Evolutionary conservation across 176 grass and related monocot species (phyloP), one percentile per base, ranked within the genome.

Genomic region (Musa schizocarpa): DNA sequence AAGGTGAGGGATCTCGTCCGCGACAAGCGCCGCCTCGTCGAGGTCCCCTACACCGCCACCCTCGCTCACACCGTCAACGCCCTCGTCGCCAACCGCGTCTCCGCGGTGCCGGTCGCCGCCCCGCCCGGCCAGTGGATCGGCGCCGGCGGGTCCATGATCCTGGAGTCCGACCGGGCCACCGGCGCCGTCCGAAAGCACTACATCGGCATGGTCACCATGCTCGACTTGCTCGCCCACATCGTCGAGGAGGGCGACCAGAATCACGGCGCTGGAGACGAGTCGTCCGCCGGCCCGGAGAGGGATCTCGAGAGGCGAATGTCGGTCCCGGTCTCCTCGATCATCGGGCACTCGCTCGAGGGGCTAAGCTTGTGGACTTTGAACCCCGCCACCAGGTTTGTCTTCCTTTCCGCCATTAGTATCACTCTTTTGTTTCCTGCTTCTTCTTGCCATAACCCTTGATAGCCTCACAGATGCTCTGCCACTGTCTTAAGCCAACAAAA

Each of bases 161-260:
- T 92, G 59, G 92, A 96, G 83, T 92, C 87, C 54, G 92, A 96
- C 79, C 87, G 78, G 5, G 87, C 65, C 72, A 96, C 89, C 17
- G 92, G 92, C 71, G 87, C 74, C 73, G 85, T 92, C 2, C 85
- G 87, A 78, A 96, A 96, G 89, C 92, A 96, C 83, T 96, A 96
- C 81, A 92, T 96, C 77, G 93, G 93, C 68, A 86, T 90, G 85
- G 83, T 96, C n/a, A 96, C 84, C 69, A 90, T 96, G 89, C 83
- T 96, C 76, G 89, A 92, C 75, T 75, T 96, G 67, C 80, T 96
- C 73, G 81, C 80, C 20, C 85, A 96, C 82, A 88, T 96, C 63
- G 83, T 89, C 2, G 85, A 90, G 34, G 61, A 43, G 13, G 71
- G 72, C 65, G 81, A 77, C 22, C 78, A 75, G 8, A 77, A 25